Conservation (phyloP, 495 filamentous ascomycete species). For the Talaromyces proteolyticus region DNA sequence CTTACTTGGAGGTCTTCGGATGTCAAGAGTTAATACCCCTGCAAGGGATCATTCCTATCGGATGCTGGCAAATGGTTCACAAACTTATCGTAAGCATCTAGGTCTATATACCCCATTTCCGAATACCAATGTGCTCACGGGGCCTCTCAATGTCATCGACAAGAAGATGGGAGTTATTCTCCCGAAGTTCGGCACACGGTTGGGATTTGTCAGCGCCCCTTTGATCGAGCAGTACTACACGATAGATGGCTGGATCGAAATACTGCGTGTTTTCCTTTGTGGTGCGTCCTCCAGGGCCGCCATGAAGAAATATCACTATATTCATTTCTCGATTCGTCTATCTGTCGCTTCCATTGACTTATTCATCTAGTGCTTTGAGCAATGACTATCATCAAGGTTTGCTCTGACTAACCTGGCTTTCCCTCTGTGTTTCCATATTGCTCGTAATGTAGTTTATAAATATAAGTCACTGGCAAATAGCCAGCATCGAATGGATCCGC, state of each 20-base stretch:
- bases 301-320: no score
- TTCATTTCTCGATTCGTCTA: no score
- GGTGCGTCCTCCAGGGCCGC: no score
- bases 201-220: slow-evolving; percentile 37
- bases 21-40: slow-evolving; percentile 25
- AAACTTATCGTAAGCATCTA: slow-evolving; percentile 34
- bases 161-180: slow-evolving; percentile 37
- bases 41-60: slow-evolving; percentile 22
- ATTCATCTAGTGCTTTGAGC: no score
- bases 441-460: slow-evolving; percentile 36
- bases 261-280: no score
- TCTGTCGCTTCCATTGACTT: no score
- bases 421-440: slow-evolving; percentile 35
- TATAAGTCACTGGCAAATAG: slow-evolving; percentile 22
- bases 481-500: slow-evolving; percentile 18
- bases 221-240: no score
- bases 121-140: slow-evolving; percentile 29
- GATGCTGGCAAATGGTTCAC: slow-evolving; percentile 19
- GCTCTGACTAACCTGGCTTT: slow-evolving; percentile 23
- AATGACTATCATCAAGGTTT: no score
- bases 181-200: slow-evolving; percentile 28
- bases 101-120: slow-evolving; percentile 38
- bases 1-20: slow-evolving; percentile 1
- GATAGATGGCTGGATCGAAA: no score
- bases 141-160: slow-evolving; percentile 37